These are phyloP conservation scores for Mallotus nudiflorus DNA, from an alignment of 345 rosid species.

Conservation along the genomic window DNA sequence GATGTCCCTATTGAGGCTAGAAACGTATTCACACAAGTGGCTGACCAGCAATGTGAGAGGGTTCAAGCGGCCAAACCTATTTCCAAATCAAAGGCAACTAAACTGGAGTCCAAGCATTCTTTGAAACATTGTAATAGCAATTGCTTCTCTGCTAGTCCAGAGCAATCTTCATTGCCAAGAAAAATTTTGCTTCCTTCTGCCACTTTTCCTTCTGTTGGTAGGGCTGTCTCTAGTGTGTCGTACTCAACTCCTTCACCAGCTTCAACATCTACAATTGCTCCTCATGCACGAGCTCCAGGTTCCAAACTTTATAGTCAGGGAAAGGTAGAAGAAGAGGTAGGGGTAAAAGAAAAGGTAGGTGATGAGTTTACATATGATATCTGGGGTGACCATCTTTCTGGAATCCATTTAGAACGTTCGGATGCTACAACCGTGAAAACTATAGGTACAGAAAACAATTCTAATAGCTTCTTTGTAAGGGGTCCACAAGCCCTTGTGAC, in stretches of 20 bases:
- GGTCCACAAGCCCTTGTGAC: slow-evolving; percentile 71
- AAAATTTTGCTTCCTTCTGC: slow-evolving; percentile 44
- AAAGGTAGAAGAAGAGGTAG: slow-evolving; percentile 36
- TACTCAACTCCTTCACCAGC: slow-evolving; percentile 40
- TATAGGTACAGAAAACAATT: slow-evolving; percentile 38
- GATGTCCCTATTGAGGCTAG: slow-evolving; percentile 34
- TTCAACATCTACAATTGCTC: slow-evolving; percentile 49
- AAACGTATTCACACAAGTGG: slow-evolving; percentile 33
- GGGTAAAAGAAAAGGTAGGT: slow-evolving; percentile 35
- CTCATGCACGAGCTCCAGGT: slow-evolving; percentile 80
- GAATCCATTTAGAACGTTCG: slow-evolving; percentile 42
- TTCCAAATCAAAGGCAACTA: slow-evolving; percentile 17
- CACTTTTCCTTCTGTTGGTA: slow-evolving; percentile 41
- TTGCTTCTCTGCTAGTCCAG: slow-evolving; percentile 16
- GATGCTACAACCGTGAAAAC: slow-evolving; percentile 43
- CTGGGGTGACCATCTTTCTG: slow-evolving; percentile 83
- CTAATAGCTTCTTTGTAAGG: slow-evolving; percentile 76
- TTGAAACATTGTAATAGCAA: slow-evolving; percentile 16
- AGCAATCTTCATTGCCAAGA: slow-evolving; percentile 25
- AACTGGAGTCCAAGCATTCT: slow-evolving; percentile 23
- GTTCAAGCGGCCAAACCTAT: slow-evolving; percentile 31
- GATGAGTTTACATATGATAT: slow-evolving; percentile 65
- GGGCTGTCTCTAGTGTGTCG: slow-evolving; percentile 22
- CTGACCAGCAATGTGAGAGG: slow-evolving; percentile 21
- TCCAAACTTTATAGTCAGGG: slow-evolving; percentile 37